Base-by-base conservation (phyloP, 257 asterid species). In the Rhazya stricta region DNA sequence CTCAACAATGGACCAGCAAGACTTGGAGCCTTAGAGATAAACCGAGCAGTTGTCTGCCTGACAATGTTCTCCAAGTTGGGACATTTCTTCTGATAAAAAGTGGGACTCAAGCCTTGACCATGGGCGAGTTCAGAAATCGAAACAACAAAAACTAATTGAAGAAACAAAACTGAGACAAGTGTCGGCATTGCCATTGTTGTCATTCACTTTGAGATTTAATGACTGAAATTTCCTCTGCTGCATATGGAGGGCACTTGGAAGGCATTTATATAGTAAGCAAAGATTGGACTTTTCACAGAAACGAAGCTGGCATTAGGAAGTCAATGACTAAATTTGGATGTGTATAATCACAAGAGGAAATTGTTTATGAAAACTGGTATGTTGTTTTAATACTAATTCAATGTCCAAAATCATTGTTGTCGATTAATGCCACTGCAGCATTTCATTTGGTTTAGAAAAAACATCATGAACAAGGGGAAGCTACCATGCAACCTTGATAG, bases 31-130 rank as follows among this genome's bases (percentile, higher is more conserved):
- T 73, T 70, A 16, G 80, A 51, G 8, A 91, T 69, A 70, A 76
- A 78, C 0, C n/a, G 32, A 1, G 84, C 79, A 0, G 87, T 84
- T 27, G 85, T 77, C 0, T 69, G 6, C 5, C 18, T 74, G 0
- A 91, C 96, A 63, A 88, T 85, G 0, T 13, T 2, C 45, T 82
- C 90, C 7, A 86, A 63, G 9, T 69, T 74, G 8, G 93, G 92
- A 43, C 97, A 89, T 32, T 78, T 74, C 1, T 34, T 29, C 15
- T 56, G n/a, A 80, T 91, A 89, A 80, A 76, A 88, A 29, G n/a
- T 68, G 27, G 70, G 36, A 0, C 54, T 68, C 61, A 91, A 83
- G 9, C 37, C 66, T 77, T 84, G 84, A n/a, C 84, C 84, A 80
- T 72, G 65, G 15, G 70, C 79, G 1, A 65, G 70, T 4, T 69